Evolutionary conservation across 2,329 filamentous ascomycete genomes (phyloP).

Genomic region (Penicillium sp.): DNA sequence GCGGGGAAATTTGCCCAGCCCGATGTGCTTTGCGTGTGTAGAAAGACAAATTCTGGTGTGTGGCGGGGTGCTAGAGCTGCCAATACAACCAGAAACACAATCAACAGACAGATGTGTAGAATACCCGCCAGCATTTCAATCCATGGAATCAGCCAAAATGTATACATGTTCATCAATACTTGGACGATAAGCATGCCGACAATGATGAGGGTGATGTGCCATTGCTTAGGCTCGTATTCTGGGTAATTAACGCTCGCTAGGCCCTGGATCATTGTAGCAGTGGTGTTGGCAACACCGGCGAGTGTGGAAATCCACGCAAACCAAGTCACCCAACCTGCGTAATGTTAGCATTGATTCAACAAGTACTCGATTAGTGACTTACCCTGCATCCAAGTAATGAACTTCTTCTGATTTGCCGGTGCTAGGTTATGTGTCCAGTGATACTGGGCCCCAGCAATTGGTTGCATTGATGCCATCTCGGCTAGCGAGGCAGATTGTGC

Average conservation of each 20-base stretch:
- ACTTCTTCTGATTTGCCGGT: conserved; percentile 25
- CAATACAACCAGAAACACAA: conserved; percentile 37
- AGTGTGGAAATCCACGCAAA: conserved; percentile 39
- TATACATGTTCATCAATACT: conserved; percentile 12
- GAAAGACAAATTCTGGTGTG: conserved; percentile 32
- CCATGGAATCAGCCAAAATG: conserved; percentile 39
- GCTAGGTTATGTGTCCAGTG: conserved; percentile 41
- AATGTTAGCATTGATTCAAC: background rate
- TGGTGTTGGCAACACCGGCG: conserved; percentile 33
- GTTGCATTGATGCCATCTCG: conserved; percentile 41
- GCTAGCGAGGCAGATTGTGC: conserved; percentile 31
- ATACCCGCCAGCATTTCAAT: conserved; percentile 38
- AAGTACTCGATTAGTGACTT: conserved; percentile 10
- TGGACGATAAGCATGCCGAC: conserved; percentile 31
- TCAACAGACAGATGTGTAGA: conserved; percentile 11
- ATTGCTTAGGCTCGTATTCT: conserved; percentile 31
- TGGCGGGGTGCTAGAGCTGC: conserved; percentile 31
- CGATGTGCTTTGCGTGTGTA: conserved; percentile 25
- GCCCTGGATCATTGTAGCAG: conserved; percentile 35
- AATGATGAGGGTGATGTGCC: conserved; percentile 41
- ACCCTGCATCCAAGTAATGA: conserved; percentile 33
- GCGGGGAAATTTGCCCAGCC: conserved; percentile 31
- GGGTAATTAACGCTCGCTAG: conserved; percentile 32
- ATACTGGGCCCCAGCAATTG: conserved; percentile 43
- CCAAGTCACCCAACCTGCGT: conserved; percentile 42